These are phyloP conservation scores for Knoxia roxburghii DNA, from an alignment of 257 asterid species.

Conservation along the genomic window DNA sequence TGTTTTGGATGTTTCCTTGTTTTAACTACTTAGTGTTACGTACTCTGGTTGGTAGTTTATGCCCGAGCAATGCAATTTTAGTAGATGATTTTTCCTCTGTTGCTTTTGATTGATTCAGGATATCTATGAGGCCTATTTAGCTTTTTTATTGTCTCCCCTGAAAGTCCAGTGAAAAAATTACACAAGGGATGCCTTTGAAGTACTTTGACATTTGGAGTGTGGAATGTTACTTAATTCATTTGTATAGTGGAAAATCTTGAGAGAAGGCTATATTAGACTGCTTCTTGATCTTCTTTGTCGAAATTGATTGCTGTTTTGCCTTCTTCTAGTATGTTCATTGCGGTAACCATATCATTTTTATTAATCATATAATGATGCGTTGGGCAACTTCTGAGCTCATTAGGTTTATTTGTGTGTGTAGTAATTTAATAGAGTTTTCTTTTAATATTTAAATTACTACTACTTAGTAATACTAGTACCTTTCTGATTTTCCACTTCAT, in stretches of 20 bases:
- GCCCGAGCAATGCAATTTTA: neutral
- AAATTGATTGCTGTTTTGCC: neutral
- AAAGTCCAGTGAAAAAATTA: neutral
- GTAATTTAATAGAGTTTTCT: too few species aligned
- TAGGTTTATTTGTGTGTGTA: neutral
- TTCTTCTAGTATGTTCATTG: neutral
- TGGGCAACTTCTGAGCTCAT: neutral
- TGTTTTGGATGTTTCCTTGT: neutral
- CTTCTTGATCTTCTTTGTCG: neutral
- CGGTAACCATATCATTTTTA: neutral
- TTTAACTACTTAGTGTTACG: neutral
- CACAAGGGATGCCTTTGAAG: neutral
- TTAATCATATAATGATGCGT: neutral
- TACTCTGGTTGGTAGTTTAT: neutral
- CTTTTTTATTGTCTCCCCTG: neutral
- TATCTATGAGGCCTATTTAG: neutral
- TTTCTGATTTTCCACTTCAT: neutral
- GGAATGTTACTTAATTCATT: neutral
- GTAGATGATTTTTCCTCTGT: neutral
- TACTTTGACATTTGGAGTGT: neutral
- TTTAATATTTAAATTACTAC: neutral
- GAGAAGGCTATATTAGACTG: neutral
- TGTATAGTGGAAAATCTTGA: neutral
- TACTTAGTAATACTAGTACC: neutral
- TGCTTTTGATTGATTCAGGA: neutral